Evolutionary conservation across 2,329 filamentous ascomycete genomes (phyloP).

Genomic region (Xylaria sp.): DNA sequence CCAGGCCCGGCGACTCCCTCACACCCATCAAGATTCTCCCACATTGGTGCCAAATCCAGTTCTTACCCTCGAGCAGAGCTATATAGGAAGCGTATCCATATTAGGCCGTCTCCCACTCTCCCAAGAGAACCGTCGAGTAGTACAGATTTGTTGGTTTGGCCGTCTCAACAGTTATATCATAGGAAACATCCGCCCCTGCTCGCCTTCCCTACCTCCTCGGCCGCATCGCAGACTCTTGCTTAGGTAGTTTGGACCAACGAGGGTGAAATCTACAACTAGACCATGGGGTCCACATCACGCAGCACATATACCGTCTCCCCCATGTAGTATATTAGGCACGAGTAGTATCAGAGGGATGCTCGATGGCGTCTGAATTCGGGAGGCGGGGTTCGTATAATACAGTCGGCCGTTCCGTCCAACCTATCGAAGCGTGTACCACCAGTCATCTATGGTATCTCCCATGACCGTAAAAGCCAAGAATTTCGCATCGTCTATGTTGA

Average conservation of each 20-base stretch:
- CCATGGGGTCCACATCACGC: background rate
- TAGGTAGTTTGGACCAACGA: too few species aligned
- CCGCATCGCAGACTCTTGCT: background rate
- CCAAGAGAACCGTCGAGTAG: too few species aligned
- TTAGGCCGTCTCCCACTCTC: too few species aligned
- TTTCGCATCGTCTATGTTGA: conserved; percentile 23
- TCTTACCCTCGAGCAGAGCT: too few species aligned
- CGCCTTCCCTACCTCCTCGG: too few species aligned
- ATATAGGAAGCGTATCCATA: too few species aligned
- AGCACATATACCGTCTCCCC: background rate
- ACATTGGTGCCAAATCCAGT: background rate
- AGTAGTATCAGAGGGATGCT: conserved; percentile 10
- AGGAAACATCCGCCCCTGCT: too few species aligned
- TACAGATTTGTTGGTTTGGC: too few species aligned
- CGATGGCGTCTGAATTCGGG: conserved; percentile 24
- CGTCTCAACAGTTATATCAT: too few species aligned
- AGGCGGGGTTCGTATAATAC: conserved; percentile 29
- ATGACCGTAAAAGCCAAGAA: conserved; percentile 10
- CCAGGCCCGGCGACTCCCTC: background rate
- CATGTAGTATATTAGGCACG: background rate
- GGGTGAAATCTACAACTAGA: too few species aligned
- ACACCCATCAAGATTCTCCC: background rate
- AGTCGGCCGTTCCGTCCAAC: conserved; percentile 21
- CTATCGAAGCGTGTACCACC: conserved; percentile 18
- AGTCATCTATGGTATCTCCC: conserved; percentile 21